Evolutionary conservation across 306 rosid genomes (phyloP), one percentile per base, ranked within the genome.

Genomic region (Trifolium fragiferum): DNA sequence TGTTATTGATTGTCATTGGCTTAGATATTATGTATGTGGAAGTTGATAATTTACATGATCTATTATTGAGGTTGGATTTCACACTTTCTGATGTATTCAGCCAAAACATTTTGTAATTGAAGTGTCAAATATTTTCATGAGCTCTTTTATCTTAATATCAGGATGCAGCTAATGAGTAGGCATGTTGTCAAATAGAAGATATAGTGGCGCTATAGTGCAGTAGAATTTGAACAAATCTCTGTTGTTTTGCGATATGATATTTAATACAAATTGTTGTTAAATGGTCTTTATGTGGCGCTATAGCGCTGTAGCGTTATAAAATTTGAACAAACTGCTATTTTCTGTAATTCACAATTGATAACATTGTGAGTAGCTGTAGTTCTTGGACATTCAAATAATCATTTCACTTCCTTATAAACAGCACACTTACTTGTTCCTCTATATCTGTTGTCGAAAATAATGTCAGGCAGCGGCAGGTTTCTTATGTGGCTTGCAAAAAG

Each of bases 401-500:
- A 25, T 65, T 68, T 76, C 66, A 50, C 35, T 62, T 19, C 41
- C 18, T 44, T 19, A 25, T 69, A 44, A 67, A 54, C 18, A 13
- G 13, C 53, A 4, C 25, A 30, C 30, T 25, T 53, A 72, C 21
- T 79, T 15, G 21, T 62, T 75, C 3, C 20, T 12, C 23, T 72
- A 58, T 40, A 67, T 82, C 58, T 80, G 47, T 27, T 62, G 44
- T 74, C 68, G 53, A 23, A 44, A 70, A 82, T 18, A 70, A 76
- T 78, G 25, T 59, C 89, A 93, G 98, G 98, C 63, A 89, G 98
- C 64, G 98, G 98, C 66, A 82, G 96, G 80, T 89, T 91, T 87
- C 90, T 93, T 78, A 40, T 93, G 78, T 89, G 96, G 98, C 89
- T 91, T 32, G 96, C 94, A 16, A 91, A 87, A 84, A 87, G 84